A percentile compares a stretch with the other conserved stretches of the same genome.
phyloP scores from a whole-genome alignment of 2,329 filamentous ascomycete species.

The Botryotinia globosa region DNA sequence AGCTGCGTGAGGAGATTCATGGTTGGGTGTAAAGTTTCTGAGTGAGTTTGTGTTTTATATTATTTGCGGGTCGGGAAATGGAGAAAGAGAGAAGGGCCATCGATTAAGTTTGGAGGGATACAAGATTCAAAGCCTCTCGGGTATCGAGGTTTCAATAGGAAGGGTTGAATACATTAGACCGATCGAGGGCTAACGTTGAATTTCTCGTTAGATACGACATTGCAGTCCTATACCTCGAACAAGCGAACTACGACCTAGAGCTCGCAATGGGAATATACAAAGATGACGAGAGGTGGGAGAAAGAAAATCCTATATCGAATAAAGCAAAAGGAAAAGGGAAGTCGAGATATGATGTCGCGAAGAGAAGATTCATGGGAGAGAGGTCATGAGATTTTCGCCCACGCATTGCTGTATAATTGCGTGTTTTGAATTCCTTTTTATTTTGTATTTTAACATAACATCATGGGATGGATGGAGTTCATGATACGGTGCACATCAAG shows the following conservation, averaged over 20 bases:
- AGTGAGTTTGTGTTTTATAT: slow-evolving; percentile 53
- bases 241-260: slow-evolving; percentile 64
- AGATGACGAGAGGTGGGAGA: slow-evolving; percentile 75
- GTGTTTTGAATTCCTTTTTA: neutral
- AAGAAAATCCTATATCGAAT: slow-evolving; percentile 57
- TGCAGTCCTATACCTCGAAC: slow-evolving; percentile 71
- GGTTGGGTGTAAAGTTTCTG: slow-evolving; percentile 72
- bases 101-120: neutral
- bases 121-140: neutral
- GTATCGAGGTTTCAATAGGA: neutral
- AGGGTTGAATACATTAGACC: neutral
- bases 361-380: slow-evolving; percentile 36
- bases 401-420: neutral
- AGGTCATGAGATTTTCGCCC: slow-evolving; percentile 21
- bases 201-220: slow-evolving; percentile 57
- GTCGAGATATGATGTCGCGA: slow-evolving; percentile 37
- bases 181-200: slow-evolving; percentile 34
- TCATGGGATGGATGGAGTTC: slow-evolving; percentile 2
- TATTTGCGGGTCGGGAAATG: neutral
- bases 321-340: slow-evolving; percentile 45
- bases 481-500: neutral
- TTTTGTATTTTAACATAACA: neutral
- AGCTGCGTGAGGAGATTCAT: slow-evolving; percentile 72
- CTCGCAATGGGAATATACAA: slow-evolving; percentile 61
- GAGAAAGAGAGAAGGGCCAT: neutral